Conservation (phyloP, 306 rosid genomes). For the Adenanthera pavonina region DNA sequence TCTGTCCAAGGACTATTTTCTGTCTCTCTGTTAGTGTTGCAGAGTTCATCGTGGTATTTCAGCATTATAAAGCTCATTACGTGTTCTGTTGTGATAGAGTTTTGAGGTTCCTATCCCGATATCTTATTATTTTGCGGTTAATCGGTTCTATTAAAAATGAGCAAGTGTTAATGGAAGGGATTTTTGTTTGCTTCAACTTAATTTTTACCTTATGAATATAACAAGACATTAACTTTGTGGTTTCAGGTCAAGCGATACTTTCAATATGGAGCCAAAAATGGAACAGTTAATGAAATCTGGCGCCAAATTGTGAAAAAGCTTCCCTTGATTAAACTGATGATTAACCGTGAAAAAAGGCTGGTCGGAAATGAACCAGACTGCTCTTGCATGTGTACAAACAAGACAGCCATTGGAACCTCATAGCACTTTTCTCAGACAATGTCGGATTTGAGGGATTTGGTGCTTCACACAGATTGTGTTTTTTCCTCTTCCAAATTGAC, state of each 20-base stretch:
- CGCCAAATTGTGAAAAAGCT: slow-evolving; percentile 82
- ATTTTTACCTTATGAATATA: neutral
- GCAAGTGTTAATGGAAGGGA: neutral
- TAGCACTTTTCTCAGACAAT: slow-evolving; percentile 30
- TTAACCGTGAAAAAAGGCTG: slow-evolving; percentile 78
- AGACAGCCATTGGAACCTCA: slow-evolving; percentile 41
- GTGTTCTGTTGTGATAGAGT: neutral
- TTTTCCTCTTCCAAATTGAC: neutral
- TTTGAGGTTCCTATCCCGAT: neutral
- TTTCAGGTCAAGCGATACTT: slow-evolving; percentile 83
- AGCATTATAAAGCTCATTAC: neutral
- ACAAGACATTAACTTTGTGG: slow-evolving; percentile 6
- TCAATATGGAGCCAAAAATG: slow-evolving; percentile 60
- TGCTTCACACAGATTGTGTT: neutral
- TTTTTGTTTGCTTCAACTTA: slow-evolving; percentile 13
- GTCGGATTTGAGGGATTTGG: neutral
- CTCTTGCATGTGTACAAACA: slow-evolving; percentile 81
- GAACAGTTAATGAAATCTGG: slow-evolving; percentile 84
- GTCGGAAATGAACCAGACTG: slow-evolving; percentile 64
- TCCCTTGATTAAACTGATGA: slow-evolving; percentile 72
- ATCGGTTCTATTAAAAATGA: neutral
- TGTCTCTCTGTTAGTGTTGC: neutral
- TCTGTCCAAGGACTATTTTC: neutral
- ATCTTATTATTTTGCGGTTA: slow-evolving; percentile 1
- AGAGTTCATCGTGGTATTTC: neutral